These are phyloP conservation scores for Chrysoporthe austroafricana DNA, from an alignment of 2,329 filamentous ascomycete species.

Conservation along the genomic window DNA sequence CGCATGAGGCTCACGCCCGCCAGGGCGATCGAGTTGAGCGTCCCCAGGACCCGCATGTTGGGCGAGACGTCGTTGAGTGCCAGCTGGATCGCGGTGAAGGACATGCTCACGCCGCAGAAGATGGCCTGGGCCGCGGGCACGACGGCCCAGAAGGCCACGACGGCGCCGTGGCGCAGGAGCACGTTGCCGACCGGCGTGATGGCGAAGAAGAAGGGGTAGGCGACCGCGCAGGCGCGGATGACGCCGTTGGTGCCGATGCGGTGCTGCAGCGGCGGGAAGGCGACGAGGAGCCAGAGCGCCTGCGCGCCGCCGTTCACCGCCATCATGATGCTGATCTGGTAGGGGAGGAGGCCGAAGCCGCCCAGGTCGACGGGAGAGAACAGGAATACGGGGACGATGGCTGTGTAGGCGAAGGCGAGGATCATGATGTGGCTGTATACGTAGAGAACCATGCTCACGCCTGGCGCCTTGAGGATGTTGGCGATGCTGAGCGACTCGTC, in stretches of 20 bases:
- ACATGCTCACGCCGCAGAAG: conserved; percentile 68
- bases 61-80: conserved; percentile 76
- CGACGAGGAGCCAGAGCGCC: conserved; percentile 70
- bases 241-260: conserved; percentile 69
- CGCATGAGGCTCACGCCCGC: conserved; percentile 65
- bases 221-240: conserved; percentile 58
- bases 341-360: conserved; percentile 65
- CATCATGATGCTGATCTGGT: conserved; percentile 70
- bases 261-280: conserved; percentile 70
- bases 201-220: conserved; percentile 68
- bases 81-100: conserved; percentile 73
- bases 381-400: conserved; percentile 69
- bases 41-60: conserved; percentile 65
- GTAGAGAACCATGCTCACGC: conserved; percentile 68
- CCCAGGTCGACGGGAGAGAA: conserved; percentile 66
- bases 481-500: conserved; percentile 46
- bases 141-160: conserved; percentile 60
- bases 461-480: conserved; percentile 64
- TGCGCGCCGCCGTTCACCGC: conserved; percentile 67
- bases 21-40: conserved; percentile 71
- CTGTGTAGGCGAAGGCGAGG: conserved; percentile 73
- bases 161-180: conserved; percentile 53
- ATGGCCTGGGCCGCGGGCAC: conserved; percentile 51
- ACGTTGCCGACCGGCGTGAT: conserved; percentile 57
- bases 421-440: conserved; percentile 69